Conservation (phyloP, 495 filamentous ascomycete species). For the Aspergillus ostianus region DNA sequence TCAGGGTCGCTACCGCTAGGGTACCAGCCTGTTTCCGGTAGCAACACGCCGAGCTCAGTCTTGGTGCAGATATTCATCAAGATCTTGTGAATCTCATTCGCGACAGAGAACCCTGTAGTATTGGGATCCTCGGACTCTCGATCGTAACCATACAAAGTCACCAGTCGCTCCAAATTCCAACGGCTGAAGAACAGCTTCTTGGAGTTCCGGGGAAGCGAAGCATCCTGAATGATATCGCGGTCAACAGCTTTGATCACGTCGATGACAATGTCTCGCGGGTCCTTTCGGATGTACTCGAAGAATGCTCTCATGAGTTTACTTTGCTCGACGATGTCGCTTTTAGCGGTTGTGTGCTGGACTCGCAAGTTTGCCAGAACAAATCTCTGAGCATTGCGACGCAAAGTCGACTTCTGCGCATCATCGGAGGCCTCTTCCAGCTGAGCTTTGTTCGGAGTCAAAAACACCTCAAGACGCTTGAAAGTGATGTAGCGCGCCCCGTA, state of each 20-base stretch:
- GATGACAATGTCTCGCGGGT: constrained; percentile 64
- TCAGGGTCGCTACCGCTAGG: constrained; percentile 64
- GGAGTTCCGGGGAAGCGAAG: constrained; percentile 60
- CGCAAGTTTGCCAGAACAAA: constrained; percentile 73
- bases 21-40: constrained; percentile 68
- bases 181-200: constrained; percentile 73
- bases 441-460: constrained; percentile 44
- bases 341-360: constrained; percentile 66
- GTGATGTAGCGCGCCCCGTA: constrained; percentile 69
- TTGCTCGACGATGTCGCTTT: constrained; percentile 72
- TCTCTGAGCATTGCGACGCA: constrained; percentile 71
- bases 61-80: constrained; percentile 71
- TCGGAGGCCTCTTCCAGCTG: constrained; percentile 51
- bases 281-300: constrained; percentile 67
- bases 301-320: constrained; percentile 66
- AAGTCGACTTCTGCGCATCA: constrained; percentile 59
- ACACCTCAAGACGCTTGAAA: constrained; percentile 65
- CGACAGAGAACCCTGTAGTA: constrained; percentile 41
- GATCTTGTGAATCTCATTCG: constrained; percentile 65
- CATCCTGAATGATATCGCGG: constrained; percentile 65
- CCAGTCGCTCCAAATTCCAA: constrained; percentile 66
- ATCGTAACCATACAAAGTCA: constrained; percentile 67
- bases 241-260: constrained; percentile 67
- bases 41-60: constrained; percentile 64
- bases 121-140: constrained; percentile 38